These are phyloP conservation scores for Cryptococcus hybrid DNA, from an alignment of 1,284 basidiomycete species.

Conservation along the genomic window DNA sequence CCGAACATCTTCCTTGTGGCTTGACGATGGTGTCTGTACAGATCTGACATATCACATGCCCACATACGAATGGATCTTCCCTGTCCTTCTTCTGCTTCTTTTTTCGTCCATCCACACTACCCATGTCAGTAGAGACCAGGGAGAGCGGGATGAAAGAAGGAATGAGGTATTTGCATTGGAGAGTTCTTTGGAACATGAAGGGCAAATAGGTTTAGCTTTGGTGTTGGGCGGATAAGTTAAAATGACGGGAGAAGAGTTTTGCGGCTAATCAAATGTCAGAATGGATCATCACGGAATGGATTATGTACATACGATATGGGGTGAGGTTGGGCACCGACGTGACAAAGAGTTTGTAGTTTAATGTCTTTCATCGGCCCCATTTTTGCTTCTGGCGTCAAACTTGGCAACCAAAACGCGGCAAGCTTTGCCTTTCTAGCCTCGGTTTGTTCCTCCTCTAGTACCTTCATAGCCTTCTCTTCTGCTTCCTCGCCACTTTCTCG, in stretches of 20 bases:
- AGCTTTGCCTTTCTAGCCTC: constrained; percentile 80
- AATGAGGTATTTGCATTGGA: constrained; percentile 75
- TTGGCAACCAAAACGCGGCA: constrained; percentile 93
- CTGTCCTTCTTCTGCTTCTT: constrained; percentile 40
- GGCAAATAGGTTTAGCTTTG: constrained; percentile 66
- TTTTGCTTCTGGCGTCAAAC: constrained; percentile 70
- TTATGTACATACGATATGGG: constrained; percentile 61
- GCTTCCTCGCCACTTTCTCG: constrained; percentile 71
- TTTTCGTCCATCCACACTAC: constrained; percentile 18
- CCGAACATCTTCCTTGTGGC: constrained; percentile 71
- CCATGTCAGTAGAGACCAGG: constrained; percentile 1
- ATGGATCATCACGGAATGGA: not conserved
- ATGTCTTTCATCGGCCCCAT: constrained; percentile 68
- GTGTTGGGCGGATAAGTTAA: constrained; percentile 61
- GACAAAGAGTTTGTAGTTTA: constrained; percentile 81
- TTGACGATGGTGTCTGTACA: constrained; percentile 78
- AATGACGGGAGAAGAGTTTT: constrained; percentile 71
- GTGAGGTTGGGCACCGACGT: constrained; percentile 70
- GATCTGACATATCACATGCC: constrained; percentile 81
- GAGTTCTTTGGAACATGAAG: constrained; percentile 79
- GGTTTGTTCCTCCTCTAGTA: constrained; percentile 76
- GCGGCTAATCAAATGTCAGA: constrained; percentile 52
- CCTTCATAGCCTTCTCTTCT: constrained; percentile 74
- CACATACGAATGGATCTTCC: constrained; percentile 55
- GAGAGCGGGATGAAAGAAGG: constrained; percentile 47